Conservation (phyloP, 495 filamentous ascomycete species). For the Lasiosphaeria miniovina region DNA sequence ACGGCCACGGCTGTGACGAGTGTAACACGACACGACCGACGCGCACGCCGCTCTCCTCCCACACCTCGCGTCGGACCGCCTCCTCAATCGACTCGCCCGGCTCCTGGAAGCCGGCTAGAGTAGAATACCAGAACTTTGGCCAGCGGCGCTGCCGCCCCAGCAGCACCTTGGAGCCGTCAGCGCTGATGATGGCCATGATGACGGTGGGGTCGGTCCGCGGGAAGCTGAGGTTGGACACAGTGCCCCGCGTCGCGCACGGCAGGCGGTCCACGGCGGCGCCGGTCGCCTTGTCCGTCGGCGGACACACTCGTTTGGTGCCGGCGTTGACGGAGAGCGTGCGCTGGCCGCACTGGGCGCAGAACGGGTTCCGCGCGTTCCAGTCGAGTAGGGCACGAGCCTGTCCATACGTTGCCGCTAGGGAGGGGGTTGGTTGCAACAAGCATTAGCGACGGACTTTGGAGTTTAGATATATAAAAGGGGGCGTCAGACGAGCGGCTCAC, state of each 20-base stretch:
- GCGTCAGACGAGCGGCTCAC: constrained; percentile 22
- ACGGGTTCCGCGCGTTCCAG: constrained; percentile 92
- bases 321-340: constrained; percentile 82
- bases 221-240: constrained; percentile 80
- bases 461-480: no score
- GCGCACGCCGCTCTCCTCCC: constrained; percentile 87
- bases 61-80: constrained; percentile 90
- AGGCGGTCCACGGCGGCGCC: constrained; percentile 49
- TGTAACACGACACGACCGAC: constrained; percentile 89
- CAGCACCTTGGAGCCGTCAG: constrained; percentile 69
- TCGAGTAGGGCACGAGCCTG: constrained; percentile 85
- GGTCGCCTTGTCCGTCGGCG: constrained; percentile 65
- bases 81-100: constrained; percentile 94
- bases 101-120: constrained; percentile 92
- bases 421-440: not conserved
- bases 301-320: constrained; percentile 88
- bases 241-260: constrained; percentile 72
- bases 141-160: constrained; percentile 83
- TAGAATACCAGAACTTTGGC: constrained; percentile 82
- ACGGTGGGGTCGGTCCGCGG: constrained; percentile 94
- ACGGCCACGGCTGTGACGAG: constrained; percentile 75
- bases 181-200: constrained; percentile 85
- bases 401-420: constrained; percentile 80
- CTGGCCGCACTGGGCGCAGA: constrained; percentile 84
- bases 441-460: not conserved